Conservation (phyloP, 139 green algal species). For the Parachlorella kessleri region DNA sequence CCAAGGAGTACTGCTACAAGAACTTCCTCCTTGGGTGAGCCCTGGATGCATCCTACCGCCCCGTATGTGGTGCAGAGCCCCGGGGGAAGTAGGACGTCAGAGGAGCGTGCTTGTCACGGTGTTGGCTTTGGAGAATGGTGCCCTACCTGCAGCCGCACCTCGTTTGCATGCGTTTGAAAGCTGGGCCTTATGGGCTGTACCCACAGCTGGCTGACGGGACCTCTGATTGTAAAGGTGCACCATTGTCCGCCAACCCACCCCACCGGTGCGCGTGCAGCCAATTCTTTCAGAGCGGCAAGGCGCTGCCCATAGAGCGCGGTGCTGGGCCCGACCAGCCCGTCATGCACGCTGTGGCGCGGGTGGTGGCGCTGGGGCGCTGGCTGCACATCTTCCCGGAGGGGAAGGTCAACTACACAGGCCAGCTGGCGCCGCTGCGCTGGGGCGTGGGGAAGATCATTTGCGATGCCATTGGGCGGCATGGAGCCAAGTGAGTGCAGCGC, state of each 20-base stretch:
- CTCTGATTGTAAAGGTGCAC: too few species aligned
- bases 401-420: constrained; percentile 67
- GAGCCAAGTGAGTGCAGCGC: constrained; percentile 49
- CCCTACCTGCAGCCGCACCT: too few species aligned
- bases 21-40: constrained; percentile 64
- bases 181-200: too few species aligned
- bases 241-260: too few species aligned
- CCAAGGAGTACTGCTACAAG: constrained; percentile 83
- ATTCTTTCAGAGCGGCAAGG: constrained; percentile 90
- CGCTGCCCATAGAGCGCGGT: constrained; percentile 77
- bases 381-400: constrained; percentile 93
- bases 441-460: constrained; percentile 81
- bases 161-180: too few species aligned
- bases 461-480: constrained; percentile 42
- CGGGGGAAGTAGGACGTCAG: too few species aligned
- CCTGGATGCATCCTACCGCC: too few species aligned
- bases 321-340: constrained; percentile 71
- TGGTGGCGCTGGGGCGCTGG: constrained; percentile 70
- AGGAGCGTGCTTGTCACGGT: too few species aligned
- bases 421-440: constrained; percentile 73
- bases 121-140: too few species aligned
- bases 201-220: too few species aligned
- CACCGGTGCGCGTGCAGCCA: too few species aligned
- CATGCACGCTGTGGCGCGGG: constrained; percentile 53
- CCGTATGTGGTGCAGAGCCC: too few species aligned